phyloP scores from a whole-genome alignment of 140 eudicot species.

The Eryngium alpinum region DNA sequence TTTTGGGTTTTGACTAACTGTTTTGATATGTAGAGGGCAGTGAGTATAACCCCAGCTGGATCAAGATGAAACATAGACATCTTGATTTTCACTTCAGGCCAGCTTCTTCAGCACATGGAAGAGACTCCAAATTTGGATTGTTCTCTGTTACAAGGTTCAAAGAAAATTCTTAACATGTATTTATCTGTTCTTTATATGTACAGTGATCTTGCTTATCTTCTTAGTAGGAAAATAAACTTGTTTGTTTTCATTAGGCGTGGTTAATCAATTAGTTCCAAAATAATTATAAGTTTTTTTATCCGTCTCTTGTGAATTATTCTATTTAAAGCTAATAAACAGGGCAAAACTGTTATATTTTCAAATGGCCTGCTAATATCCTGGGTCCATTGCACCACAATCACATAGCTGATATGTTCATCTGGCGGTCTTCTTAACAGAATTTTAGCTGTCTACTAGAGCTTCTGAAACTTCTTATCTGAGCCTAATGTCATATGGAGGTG shows the following conservation, averaged over 20 bases:
- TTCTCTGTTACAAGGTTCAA: constrained; percentile 84
- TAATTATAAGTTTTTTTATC: too few species aligned
- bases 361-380: constrained; percentile 39
- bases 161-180: neutral
- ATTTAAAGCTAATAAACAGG: constrained; percentile 31
- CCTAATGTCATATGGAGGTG: constrained; percentile 36
- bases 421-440: constrained; percentile 46
- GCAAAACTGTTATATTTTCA: constrained; percentile 41
- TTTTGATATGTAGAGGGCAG: constrained; percentile 57
- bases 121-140: constrained; percentile 94
- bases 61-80: too few species aligned
- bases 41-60: constrained; percentile 71
- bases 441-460: constrained; percentile 52
- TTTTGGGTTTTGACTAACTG: neutral
- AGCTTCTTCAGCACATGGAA: constrained; percentile 96
- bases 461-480: constrained; percentile 49
- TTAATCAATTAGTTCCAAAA: too few species aligned
- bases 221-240: too few species aligned
- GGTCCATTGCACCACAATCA: constrained; percentile 61
- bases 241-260: too few species aligned
- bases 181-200: too few species aligned
- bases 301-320: too few species aligned
- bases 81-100: constrained; percentile 83
- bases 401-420: constrained; percentile 84
- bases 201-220: too few species aligned